Conservation (phyloP, 2,329 filamentous ascomycete genomes). For the Ilyonectria sp. region DNA sequence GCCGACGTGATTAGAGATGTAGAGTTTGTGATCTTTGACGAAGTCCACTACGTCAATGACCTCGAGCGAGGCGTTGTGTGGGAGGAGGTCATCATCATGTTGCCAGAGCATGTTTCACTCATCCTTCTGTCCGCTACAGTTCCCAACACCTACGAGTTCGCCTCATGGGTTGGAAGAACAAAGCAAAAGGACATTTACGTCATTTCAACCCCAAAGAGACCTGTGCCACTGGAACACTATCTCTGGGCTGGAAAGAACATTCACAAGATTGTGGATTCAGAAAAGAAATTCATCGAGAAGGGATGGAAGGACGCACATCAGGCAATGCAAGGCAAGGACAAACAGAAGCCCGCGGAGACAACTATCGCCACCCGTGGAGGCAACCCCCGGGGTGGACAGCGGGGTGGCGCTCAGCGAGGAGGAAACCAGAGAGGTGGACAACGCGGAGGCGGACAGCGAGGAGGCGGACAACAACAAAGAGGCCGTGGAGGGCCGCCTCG, state of each 20-base stretch:
- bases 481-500: slow-evolving; percentile 68
- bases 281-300: slow-evolving; percentile 91
- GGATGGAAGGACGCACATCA: slow-evolving; percentile 97
- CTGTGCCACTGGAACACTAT: slow-evolving; percentile 95
- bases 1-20: slow-evolving; percentile 97
- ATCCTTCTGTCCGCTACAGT: slow-evolving; percentile 97
- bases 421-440: slow-evolving; percentile 62
- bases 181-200: slow-evolving; percentile 99
- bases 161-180: slow-evolving; percentile 97
- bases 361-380: slow-evolving; percentile 57
- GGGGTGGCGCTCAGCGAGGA: slow-evolving; percentile 56
- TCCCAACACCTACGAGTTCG: slow-evolving; percentile 97
- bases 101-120: slow-evolving; percentile 95
- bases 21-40: slow-evolving; percentile 98
- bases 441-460: slow-evolving; percentile 63
- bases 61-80: slow-evolving; percentile 96
- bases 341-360: slow-evolving; percentile 66
- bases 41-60: slow-evolving; percentile 99
- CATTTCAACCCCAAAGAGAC: slow-evolving; percentile 95
- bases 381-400: slow-evolving; percentile 54
- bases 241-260: slow-evolving; percentile 95
- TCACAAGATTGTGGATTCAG: slow-evolving; percentile 93
- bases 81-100: slow-evolving; percentile 99
- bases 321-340: slow-evolving; percentile 85
- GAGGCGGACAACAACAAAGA: slow-evolving; percentile 64